phyloP scores from a whole-genome alignment of 106 monocot species.

The Dioscorea dumetorum region DNA sequence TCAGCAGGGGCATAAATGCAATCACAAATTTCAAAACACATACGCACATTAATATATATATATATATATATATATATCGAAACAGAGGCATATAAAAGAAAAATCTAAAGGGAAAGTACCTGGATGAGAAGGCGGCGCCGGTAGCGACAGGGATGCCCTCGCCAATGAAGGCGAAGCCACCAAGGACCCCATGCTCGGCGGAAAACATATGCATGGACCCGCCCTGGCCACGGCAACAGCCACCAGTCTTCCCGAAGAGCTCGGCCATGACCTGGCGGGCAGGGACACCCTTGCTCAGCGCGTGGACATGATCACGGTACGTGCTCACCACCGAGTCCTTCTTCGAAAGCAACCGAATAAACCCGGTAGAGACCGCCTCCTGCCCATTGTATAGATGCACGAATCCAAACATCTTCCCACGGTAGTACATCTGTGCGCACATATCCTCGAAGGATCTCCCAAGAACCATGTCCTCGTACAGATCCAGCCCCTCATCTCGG shows the following conservation, averaged over 20 bases:
- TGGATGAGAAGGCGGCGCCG: constrained; percentile 61
- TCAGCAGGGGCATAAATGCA: no score
- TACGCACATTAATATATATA: no score
- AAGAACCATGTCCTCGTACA: constrained; percentile 95
- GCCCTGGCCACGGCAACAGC: constrained; percentile 98
- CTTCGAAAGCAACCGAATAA: constrained; percentile 62
- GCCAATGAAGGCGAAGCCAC: constrained; percentile 95
- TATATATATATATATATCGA: no score
- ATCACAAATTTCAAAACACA: no score
- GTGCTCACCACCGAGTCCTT: constrained; percentile 79
- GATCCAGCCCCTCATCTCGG: constrained; percentile 61
- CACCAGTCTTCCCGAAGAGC: constrained; percentile 94
- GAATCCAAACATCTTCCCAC: constrained; percentile 97
- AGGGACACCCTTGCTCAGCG: constrained; percentile 88
- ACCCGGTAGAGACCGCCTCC: constrained; percentile 93
- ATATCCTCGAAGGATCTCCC: constrained; percentile 91
- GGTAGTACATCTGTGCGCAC: constrained; percentile 99
- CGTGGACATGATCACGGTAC: constrained; percentile 96
- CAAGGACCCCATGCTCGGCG: constrained; percentile 59
- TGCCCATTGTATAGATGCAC: constrained; percentile 99
- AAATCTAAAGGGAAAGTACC: no score
- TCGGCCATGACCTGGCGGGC: constrained; percentile 89
- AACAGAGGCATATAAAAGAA: no score
- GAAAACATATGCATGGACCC: constrained; percentile 99
- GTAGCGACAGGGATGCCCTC: constrained; percentile 97